phyloP scores from a whole-genome alignment of 1,284 basidiomycete species.

The Apiotrichum brassicae region DNA sequence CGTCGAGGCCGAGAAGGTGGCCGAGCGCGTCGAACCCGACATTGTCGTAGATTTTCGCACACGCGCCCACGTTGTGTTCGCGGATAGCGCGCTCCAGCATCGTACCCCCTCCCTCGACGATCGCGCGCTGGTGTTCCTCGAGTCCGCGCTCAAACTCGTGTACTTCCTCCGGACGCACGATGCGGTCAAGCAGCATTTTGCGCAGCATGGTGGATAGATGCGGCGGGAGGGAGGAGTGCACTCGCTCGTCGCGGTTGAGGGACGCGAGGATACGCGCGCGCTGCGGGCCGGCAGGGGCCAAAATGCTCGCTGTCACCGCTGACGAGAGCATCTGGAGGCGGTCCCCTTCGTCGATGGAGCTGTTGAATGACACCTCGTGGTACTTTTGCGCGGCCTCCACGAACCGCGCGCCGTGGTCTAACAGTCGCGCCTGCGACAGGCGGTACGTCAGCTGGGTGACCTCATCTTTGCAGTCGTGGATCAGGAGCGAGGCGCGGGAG shows the following conservation, averaged over 20 bases:
- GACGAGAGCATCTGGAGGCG: conserved; percentile 78
- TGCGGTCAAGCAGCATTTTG: conserved; percentile 96
- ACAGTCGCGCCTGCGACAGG: conserved; percentile 79
- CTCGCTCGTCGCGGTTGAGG: conserved; percentile 88
- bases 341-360: conserved; percentile 84
- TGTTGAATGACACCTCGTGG: conserved; percentile 84
- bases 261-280: conserved; percentile 86
- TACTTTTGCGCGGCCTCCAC: conserved; percentile 91
- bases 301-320: conserved; percentile 89
- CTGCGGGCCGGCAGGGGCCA: conserved; percentile 95
- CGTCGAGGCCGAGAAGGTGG: conserved; percentile 72
- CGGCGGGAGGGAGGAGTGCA: conserved; percentile 54
- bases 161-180: conserved; percentile 81
- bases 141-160: conserved; percentile 81
- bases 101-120: conserved; percentile 69
- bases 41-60: conserved; percentile 90
- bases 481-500: conserved; percentile 86
- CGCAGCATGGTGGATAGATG: conserved; percentile 71
- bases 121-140: conserved; percentile 86
- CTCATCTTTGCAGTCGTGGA: conserved; percentile 68
- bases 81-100: conserved; percentile 96
- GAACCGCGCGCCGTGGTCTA: conserved; percentile 85
- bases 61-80: conserved; percentile 95
- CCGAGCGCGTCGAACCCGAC: conserved; percentile 86
- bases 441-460: conserved; percentile 74